Evolutionary conservation across 495 filamentous ascomycete genomes (phyloP).

Genomic region (Penicillium cosmopolitanum): DNA sequence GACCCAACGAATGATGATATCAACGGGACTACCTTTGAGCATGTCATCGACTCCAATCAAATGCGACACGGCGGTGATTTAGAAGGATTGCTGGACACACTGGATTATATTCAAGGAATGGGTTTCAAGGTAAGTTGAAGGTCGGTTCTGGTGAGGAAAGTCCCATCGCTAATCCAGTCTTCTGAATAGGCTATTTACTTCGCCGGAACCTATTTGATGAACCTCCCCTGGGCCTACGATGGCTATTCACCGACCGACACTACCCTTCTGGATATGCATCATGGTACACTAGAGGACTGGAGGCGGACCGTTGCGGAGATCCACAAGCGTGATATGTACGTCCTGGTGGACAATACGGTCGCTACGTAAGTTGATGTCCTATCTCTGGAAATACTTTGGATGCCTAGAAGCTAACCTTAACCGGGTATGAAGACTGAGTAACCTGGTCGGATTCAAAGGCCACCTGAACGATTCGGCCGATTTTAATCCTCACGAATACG

Average conservation of each 20-base stretch:
- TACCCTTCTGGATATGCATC: constrained; percentile 44
- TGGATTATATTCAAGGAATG: constrained; percentile 47
- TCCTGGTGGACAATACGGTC: constrained; percentile 45
- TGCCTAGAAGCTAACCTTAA: neutral
- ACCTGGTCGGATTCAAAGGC: constrained; percentile 51
- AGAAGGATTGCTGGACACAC: constrained; percentile 35
- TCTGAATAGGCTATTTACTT: constrained; percentile 35
- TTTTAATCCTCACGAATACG: constrained; percentile 45
- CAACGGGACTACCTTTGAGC: constrained; percentile 30
- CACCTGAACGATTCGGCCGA: constrained; percentile 47
- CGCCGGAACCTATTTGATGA: constrained; percentile 43
- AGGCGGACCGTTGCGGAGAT: constrained; percentile 35
- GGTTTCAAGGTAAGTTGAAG: constrained; percentile 33
- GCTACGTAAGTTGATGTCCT: constrained; percentile 33
- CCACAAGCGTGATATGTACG: constrained; percentile 44
- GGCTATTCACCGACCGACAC: constrained; percentile 43
- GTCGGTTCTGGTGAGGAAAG: neutral
- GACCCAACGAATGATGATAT: constrained; percentile 30
- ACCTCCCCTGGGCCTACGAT: constrained; percentile 48
- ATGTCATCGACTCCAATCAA: constrained; percentile 42
- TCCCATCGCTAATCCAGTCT: constrained; percentile 2
- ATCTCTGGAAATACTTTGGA: neutral
- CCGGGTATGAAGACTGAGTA: constrained; percentile 37
- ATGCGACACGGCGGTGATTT: constrained; percentile 45
- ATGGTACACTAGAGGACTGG: constrained; percentile 43